These are phyloP conservation scores for Patellifolia procumbens DNA, from an alignment of 179 eudicot species.

Conservation along the genomic window DNA sequence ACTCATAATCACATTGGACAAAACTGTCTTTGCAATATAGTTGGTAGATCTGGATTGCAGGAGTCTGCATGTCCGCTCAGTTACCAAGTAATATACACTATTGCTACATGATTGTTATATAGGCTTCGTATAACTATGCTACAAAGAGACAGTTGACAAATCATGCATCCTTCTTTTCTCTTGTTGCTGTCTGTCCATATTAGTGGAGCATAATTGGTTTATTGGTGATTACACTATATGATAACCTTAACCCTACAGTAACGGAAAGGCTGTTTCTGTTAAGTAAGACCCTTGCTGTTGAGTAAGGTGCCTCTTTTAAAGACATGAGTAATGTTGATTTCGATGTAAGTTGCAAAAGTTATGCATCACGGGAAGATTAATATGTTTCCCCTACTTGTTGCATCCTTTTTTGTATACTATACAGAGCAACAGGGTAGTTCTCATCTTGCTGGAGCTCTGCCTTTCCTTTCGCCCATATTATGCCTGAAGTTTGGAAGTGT, in stretches of 20 bases:
- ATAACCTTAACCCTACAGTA: too few relatives aligned
- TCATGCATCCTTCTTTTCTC: neutral
- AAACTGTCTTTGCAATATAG: neutral
- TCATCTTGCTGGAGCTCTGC: neutral
- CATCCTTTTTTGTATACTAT: neutral
- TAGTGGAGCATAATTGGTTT: too few relatives aligned
- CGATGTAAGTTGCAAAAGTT: neutral
- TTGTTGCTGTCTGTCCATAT: neutral
- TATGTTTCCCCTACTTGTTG: neutral
- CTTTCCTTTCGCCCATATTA: neutral
- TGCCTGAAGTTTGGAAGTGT: neutral
- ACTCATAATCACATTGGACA: slow-evolving; percentile 7
- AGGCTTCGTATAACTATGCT: neutral
- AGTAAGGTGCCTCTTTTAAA: neutral
- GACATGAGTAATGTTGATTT: neutral
- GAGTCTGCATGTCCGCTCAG: neutral
- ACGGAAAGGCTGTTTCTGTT: neutral
- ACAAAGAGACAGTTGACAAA: neutral
- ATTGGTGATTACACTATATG: too few relatives aligned
- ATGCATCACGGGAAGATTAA: neutral
- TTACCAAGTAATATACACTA: neutral
- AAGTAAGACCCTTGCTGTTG: neutral
- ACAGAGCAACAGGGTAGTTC: neutral
- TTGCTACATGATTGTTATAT: neutral
- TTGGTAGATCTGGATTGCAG: neutral